Conservation (phyloP, 352 stramenopile species). For the Phytopythium helicoides region DNA sequence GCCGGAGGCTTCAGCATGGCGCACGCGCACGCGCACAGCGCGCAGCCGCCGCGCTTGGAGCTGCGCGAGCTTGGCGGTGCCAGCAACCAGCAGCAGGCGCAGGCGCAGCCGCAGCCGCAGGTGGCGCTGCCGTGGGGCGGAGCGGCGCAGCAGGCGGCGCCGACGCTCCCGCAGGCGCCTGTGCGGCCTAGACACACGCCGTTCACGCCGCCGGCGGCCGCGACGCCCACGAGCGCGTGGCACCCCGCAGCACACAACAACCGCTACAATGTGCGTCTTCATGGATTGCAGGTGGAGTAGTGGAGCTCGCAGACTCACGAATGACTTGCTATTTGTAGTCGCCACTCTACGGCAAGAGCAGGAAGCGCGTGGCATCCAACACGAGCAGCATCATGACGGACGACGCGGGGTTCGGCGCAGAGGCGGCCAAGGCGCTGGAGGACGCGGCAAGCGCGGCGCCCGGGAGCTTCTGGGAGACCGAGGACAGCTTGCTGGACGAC, state of each 20-base stretch:
- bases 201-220: constrained; percentile 10
- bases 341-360: constrained; percentile 32
- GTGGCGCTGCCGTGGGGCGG: constrained; percentile 6
- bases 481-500: constrained; percentile 7
- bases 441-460: constrained; percentile 5
- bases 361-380: constrained; percentile 35
- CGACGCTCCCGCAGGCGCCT: no score
- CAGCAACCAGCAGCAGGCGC: background rate
- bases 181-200: constrained; percentile 9
- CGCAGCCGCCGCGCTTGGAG: constrained; percentile 12
- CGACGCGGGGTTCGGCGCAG: constrained; percentile 21
- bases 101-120: background rate
- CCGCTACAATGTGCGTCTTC: constrained; percentile 29
- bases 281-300: background rate
- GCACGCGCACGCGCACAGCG: constrained; percentile 1
- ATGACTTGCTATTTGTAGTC: constrained; percentile 17
- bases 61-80: constrained; percentile 12
- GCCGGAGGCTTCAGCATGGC: constrained; percentile 6
- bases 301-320: background rate
- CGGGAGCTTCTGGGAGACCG: constrained; percentile 7
- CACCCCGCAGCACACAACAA: constrained; percentile 19
- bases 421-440: constrained; percentile 24
- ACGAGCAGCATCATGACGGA: constrained; percentile 19
- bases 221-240: constrained; percentile 19
- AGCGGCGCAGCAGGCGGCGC: constrained; percentile 8